phyloP scores from a whole-genome alignment of 176 grass and related monocot species.

The Aegilops umbellulata region DNA sequence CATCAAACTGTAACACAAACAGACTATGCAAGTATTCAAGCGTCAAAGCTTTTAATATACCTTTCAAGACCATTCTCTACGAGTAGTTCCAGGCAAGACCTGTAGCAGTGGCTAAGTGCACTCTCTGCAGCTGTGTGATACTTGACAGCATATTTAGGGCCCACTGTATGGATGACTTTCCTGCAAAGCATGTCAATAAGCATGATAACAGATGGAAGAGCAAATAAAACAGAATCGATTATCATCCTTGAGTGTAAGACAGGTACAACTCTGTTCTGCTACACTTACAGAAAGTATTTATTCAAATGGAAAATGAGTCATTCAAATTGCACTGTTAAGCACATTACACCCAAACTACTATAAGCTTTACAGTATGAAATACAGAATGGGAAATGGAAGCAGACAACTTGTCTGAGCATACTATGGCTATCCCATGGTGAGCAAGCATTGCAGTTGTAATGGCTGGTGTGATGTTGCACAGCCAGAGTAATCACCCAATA shows the following conservation, averaged over 20 bases:
- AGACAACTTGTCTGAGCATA: not conserved
- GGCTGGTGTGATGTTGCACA: not conserved
- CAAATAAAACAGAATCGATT: not conserved
- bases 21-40: conserved; percentile 4
- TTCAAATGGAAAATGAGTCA: not conserved
- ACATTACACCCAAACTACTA: not conserved
- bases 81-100: conserved; percentile 90
- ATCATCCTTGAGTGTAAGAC: not conserved
- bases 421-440: not conserved
- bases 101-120: conserved; percentile 96
- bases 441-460: not conserved
- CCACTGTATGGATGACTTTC: conserved; percentile 96
- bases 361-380: not conserved
- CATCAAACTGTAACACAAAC: conserved; percentile 3
- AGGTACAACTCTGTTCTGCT: not conserved
- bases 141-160: conserved; percentile 96
- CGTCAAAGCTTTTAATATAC: conserved; percentile 30
- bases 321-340: not conserved
- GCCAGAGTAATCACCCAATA: not conserved
- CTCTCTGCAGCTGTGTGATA: conserved; percentile 99
- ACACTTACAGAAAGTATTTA: not conserved
- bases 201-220: not conserved
- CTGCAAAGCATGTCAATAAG: conserved; percentile 38
- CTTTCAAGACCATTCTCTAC: conserved; percentile 93
- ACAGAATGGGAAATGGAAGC: not conserved